A percentile compares a stretch with the other conserved stretches of the same genome.
Conservation (phyloP, 176 grass and related monocot species). For the Hyparrhenia diplandra region DNA sequence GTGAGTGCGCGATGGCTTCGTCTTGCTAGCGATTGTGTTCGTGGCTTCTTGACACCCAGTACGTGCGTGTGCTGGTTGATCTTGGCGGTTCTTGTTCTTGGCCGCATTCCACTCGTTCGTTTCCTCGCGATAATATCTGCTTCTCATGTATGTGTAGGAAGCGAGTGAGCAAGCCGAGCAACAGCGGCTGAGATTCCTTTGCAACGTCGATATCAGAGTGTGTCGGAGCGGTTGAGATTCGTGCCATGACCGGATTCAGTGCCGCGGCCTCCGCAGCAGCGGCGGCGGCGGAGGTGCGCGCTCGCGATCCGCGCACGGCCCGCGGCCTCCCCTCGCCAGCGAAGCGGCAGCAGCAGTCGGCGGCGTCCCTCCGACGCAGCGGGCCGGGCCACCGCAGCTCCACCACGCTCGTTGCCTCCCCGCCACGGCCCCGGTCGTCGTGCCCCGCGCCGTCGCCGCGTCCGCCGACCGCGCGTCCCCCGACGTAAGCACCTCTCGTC, state of each 20-base stretch:
- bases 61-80: not conserved
- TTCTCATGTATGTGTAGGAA: not conserved
- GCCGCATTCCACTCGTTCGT: not conserved
- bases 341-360: not conserved
- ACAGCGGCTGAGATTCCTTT: not conserved
- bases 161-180: not conserved
- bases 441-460: constrained; percentile 31
- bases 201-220: not conserved
- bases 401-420: constrained; percentile 9
- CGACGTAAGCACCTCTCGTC: not conserved
- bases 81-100: not conserved
- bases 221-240: not conserved
- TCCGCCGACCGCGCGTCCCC: constrained; percentile 30
- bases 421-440: constrained; percentile 29
- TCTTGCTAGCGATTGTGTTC: not conserved
- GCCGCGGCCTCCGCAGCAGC: constrained; percentile 16
- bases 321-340: constrained; percentile 5
- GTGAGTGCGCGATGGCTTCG: not conserved
- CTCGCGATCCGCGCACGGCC: constrained; percentile 38
- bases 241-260: constrained; percentile 37
- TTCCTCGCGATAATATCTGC: not conserved
- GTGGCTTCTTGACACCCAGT: not conserved
- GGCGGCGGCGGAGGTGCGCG: constrained; percentile 30
- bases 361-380: not conserved
- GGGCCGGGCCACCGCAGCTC: not conserved